Evolutionary conservation across 257 asterid genomes (phyloP).

Genomic region (Voacanga thouarsii): DNA sequence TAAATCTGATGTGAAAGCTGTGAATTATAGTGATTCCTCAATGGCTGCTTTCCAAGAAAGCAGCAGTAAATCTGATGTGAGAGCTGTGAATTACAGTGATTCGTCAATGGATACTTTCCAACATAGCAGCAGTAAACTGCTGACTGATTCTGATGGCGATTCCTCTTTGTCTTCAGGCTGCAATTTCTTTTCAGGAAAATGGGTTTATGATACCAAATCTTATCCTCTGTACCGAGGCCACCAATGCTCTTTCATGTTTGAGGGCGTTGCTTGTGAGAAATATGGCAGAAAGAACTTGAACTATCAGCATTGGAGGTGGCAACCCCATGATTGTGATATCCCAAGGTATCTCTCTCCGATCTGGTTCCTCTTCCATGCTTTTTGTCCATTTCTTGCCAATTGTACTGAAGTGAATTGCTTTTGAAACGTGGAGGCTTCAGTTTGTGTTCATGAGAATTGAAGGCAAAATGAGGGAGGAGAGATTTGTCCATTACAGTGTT

Average conservation of each 20-base stretch:
- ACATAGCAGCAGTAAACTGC: slow-evolving; percentile 5
- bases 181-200: slow-evolving; percentile 13
- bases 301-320: slow-evolving; percentile 32
- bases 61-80: not conserved
- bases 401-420: not conserved
- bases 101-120: slow-evolving; percentile 1
- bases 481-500: not conserved
- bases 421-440: not conserved
- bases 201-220: slow-evolving; percentile 11
- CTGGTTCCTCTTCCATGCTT: not conserved
- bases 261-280: slow-evolving; percentile 6
- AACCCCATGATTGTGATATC: slow-evolving; percentile 49
- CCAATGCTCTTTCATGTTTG: slow-evolving; percentile 6
- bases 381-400: not conserved
- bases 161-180: not conserved
- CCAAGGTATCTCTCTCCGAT: slow-evolving; percentile 33
- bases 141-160: not conserved
- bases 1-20: not conserved
- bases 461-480: not conserved
- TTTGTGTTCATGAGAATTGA: slow-evolving; percentile 2
- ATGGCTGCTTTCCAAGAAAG: not conserved
- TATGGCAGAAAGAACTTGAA: slow-evolving; percentile 1
- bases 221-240: slow-evolving; percentile 3
- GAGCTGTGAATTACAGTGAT: not conserved
- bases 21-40: not conserved